phyloP scores from a whole-genome alignment of 257 asterid species.

The Solanum bulbocastanum region DNA sequence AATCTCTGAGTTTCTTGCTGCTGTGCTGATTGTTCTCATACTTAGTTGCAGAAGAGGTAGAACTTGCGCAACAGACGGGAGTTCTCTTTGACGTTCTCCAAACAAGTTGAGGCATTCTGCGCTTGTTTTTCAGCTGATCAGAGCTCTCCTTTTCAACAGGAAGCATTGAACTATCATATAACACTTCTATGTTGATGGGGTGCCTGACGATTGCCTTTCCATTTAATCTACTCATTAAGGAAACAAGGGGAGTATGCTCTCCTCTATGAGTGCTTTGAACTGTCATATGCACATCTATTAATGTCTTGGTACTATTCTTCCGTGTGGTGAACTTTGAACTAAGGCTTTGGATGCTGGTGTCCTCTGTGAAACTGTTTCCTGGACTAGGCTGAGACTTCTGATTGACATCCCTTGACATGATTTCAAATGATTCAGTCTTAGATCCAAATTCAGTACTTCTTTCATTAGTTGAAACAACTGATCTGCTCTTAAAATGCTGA shows the following conservation, averaged over 20 bases:
- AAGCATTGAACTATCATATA: conserved; percentile 6
- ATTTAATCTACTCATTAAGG: conserved; percentile 32
- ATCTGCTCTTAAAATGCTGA: neutral
- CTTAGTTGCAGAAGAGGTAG: conserved; percentile 7
- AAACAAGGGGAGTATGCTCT: conserved; percentile 42
- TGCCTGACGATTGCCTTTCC: conserved; percentile 42
- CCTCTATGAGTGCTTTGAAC: conserved; percentile 19
- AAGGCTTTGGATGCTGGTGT: neutral
- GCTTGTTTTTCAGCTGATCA: neutral
- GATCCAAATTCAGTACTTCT: neutral
- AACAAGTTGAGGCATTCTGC: conserved; percentile 17
- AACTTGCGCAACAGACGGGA: conserved; percentile 36
- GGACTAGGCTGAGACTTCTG: neutral
- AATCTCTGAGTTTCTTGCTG: neutral
- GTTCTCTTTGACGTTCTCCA: conserved; percentile 59
- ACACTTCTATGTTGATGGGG: conserved; percentile 36
- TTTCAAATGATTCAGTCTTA: conserved; percentile 1
- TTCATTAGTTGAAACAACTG: conserved; percentile 2
- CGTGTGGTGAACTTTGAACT: neutral
- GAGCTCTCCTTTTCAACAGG: neutral
- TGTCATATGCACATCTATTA: conserved; percentile 40
- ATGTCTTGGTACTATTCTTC: neutral
- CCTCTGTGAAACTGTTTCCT: neutral
- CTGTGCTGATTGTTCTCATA: neutral
- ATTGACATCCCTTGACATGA: conserved; percentile 1